phyloP scores from a whole-genome alignment of 208 protist species.

The Leishmania braziliensis region DNA sequence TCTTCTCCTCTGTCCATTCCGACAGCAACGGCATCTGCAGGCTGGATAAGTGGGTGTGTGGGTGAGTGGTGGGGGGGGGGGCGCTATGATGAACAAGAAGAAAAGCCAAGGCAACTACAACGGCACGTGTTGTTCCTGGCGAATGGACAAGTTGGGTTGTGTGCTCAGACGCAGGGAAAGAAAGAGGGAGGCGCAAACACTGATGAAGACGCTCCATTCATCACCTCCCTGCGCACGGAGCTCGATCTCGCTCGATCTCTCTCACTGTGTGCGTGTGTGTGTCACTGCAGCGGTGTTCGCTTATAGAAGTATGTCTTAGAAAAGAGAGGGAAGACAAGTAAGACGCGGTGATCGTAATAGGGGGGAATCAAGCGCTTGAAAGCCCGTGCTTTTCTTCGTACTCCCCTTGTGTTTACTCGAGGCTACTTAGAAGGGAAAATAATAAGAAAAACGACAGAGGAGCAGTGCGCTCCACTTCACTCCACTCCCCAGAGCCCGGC shows the following conservation, averaged over 20 bases:
- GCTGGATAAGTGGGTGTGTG: background rate
- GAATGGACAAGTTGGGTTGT: background rate
- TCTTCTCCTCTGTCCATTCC: conserved; percentile 79
- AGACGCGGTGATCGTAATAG: background rate
- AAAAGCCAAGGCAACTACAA: background rate
- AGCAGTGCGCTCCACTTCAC: background rate
- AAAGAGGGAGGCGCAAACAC: background rate
- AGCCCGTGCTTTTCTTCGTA: background rate
- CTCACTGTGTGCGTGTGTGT: background rate
- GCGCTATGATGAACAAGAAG: background rate
- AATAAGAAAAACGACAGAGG: background rate
- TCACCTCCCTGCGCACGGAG: background rate
- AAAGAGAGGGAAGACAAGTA: background rate
- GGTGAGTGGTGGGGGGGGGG: background rate
- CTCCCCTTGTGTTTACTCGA: background rate
- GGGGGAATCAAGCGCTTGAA: background rate
- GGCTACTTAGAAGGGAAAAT: background rate
- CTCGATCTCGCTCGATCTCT: background rate
- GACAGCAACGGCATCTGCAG: conserved; percentile 34
- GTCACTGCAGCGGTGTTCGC: background rate
- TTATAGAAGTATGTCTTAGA: too few relatives aligned
- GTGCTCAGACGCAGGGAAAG: background rate
- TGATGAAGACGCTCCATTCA: background rate
- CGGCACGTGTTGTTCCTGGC: background rate
- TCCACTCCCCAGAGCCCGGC: background rate